Base-by-base conservation (phyloP, 2,329 filamentous ascomycete species). In the Trichoderma semiorbis region DNA sequence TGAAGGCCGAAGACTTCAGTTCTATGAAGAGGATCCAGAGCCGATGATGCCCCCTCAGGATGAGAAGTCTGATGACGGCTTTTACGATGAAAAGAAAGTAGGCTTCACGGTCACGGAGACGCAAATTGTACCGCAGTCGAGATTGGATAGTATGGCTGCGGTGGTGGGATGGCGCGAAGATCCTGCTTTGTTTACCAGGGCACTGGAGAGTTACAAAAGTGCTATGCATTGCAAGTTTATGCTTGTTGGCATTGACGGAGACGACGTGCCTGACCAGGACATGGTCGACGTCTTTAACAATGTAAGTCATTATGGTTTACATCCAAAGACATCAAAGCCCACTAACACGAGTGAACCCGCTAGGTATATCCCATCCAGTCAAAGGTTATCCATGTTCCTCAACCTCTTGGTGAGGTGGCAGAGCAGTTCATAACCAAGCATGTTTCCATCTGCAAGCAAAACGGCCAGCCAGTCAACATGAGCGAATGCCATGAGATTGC, bases 141-240 rank as follows among this genome's bases (percentile, higher is more conserved):
- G 66, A 14, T 7, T 77, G 12, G 75, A 77, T 28, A 72, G 61
- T 24, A 74, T 77, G 57, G 76, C 75, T n/a, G 75, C 75, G 2
- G 73, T 77, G 18, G 76, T 77, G 26, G 76, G 76, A 8, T 77
- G 75, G 75, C 72, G 76, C 12, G 76, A 77, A 21, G 75, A 77
- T 30, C 76, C 75, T 2, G 68, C 60, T 1, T 60, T 77, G n/a
- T 77, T 77, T 47, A 74, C 71, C 0, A 62, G 72, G 5, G 76
- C 76, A 6, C 32, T 77, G 30, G 73, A 77, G 69, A 77, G 76
- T 34, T 77, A 77, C 72, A 73, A 73, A 36, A 53, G 30, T 8
- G 71, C 75, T 1, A 72, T 39, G 53, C 69, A 73, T 1, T 75
- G 74, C 26, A 60, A 60, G 0, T 77, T 77, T 53, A 70, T 77